Evolutionary conservation across 139 green algal species (phyloP).

Genomic region (Chlamydomonas sp.): DNA sequence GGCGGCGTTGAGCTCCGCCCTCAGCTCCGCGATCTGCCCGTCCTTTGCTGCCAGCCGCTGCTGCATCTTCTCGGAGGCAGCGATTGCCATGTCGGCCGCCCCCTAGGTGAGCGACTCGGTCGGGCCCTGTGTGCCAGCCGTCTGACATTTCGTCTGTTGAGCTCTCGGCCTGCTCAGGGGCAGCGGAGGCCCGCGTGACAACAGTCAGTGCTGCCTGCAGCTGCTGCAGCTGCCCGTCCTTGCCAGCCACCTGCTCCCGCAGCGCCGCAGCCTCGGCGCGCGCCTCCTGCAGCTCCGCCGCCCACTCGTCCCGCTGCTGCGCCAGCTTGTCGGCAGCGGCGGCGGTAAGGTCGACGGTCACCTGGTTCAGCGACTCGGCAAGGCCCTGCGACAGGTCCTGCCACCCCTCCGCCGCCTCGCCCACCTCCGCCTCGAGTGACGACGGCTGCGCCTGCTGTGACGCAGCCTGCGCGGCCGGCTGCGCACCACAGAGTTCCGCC

Average conservation of each 20-base stretch:
- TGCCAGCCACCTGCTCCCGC: not conserved
- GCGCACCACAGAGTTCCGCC: no score
- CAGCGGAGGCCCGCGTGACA: not conserved
- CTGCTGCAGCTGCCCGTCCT: not conserved
- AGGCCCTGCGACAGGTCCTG: no score
- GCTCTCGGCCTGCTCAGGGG: not conserved
- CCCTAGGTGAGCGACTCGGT: not conserved
- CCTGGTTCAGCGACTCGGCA: no score
- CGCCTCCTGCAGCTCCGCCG: no score
- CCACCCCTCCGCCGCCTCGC: no score
- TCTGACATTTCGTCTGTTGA: not conserved
- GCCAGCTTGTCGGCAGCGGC: no score
- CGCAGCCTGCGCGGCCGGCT: no score
- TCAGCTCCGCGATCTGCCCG: not conserved
- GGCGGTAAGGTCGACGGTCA: no score
- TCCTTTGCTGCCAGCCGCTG: not conserved
- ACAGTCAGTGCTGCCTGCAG: not conserved
- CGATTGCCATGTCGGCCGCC: not conserved
- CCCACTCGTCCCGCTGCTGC: not conserved
- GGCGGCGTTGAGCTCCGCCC: not conserved
- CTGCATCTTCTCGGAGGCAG: not conserved
- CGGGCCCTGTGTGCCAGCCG: not conserved
- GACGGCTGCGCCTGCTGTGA: no score
- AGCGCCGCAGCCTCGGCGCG: no score
- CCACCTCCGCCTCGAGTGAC: no score